These are phyloP conservation scores for Colletotrichum caudatum DNA, from an alignment of 2,329 filamentous ascomycete species.

Conservation along the genomic window DNA sequence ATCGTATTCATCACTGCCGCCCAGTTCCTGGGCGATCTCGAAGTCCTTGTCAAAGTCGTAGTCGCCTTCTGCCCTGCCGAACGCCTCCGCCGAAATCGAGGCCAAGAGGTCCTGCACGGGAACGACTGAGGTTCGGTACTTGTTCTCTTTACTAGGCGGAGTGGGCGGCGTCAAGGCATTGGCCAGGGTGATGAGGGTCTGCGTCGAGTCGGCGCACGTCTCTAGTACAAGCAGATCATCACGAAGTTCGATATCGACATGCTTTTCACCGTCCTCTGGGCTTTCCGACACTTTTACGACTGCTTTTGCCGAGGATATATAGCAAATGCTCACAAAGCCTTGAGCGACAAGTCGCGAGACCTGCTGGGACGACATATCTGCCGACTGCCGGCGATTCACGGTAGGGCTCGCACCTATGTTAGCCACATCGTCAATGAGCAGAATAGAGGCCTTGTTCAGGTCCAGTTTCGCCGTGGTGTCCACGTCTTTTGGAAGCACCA, in stretches of 20 bases:
- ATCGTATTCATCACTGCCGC: conserved; percentile 53
- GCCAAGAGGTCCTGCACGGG: conserved; percentile 89
- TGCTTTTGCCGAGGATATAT: conserved; percentile 84
- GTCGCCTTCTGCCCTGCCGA: conserved; percentile 71
- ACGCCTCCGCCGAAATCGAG: conserved; percentile 89
- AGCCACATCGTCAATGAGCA: conserved; percentile 82
- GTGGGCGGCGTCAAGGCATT: conserved; percentile 86
- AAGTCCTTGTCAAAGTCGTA: conserved; percentile 75
- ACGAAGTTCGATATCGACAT: conserved; percentile 82
- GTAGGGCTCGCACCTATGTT: conserved; percentile 34
- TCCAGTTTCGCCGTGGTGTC: conserved; percentile 74
- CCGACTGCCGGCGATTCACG: conserved; percentile 46
- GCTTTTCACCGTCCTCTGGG: conserved; percentile 69
- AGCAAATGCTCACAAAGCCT: conserved; percentile 89
- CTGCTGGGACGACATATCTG: conserved; percentile 60
- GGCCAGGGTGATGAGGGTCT: conserved; percentile 84
- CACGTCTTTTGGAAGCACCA: conserved; percentile 73
- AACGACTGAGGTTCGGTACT: conserved; percentile 88
- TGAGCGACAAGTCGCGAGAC: conserved; percentile 69
- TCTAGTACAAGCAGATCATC: conserved; percentile 92
- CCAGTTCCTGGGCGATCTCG: conserved; percentile 63
- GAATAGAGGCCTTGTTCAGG: conserved; percentile 83
- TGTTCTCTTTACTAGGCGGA: conserved; percentile 83
- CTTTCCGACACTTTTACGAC: conserved; percentile 70
- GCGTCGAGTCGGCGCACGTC: conserved; percentile 96